Conservation (phyloP, 345 rosid genomes). For the Eucalyptus victrix region DNA sequence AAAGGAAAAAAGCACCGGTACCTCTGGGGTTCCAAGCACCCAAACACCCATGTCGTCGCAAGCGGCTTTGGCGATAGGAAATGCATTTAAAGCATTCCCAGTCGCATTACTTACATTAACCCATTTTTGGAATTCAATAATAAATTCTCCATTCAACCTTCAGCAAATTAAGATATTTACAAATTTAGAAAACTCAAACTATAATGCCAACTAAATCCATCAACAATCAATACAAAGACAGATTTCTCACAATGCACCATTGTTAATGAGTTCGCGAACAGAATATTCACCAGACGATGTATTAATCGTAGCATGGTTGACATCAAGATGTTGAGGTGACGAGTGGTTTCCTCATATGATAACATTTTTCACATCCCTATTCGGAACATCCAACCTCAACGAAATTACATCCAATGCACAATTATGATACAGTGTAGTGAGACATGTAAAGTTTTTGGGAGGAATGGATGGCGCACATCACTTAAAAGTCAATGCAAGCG, state of each 20-base stretch:
- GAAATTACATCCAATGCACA: slow-evolving; percentile 93
- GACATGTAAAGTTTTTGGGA: slow-evolving; percentile 73
- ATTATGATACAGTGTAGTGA: slow-evolving; percentile 90
- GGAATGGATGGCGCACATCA: slow-evolving; percentile 89
- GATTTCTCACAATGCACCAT: slow-evolving; percentile 54
- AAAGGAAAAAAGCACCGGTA: background rate
- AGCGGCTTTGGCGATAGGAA: slow-evolving; percentile 92
- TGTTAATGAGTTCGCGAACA: slow-evolving; percentile 65
- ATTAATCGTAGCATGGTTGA: slow-evolving; percentile 73
- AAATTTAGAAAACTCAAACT: background rate
- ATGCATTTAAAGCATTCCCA: slow-evolving; percentile 43
- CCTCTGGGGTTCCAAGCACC: slow-evolving; percentile 99
- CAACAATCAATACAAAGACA: background rate
- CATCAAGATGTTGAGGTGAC: slow-evolving; percentile 92
- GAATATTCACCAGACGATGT: slow-evolving; percentile 62
- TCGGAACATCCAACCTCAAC: slow-evolving; percentile 69
- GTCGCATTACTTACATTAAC: slow-evolving; percentile 87
- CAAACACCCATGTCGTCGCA: slow-evolving; percentile 92
- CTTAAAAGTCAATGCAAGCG: slow-evolving; percentile 87
- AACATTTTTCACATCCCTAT: slow-evolving; percentile 69
- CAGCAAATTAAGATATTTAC: background rate
- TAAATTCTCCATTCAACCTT: slow-evolving; percentile 82
- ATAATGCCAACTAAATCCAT: background rate
- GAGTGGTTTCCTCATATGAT: slow-evolving; percentile 97
- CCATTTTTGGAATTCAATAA: slow-evolving; percentile 75